These are phyloP conservation scores for Amylocarpus encephaloides DNA, from an alignment of 2,329 filamentous ascomycete species.

Conservation along the genomic window DNA sequence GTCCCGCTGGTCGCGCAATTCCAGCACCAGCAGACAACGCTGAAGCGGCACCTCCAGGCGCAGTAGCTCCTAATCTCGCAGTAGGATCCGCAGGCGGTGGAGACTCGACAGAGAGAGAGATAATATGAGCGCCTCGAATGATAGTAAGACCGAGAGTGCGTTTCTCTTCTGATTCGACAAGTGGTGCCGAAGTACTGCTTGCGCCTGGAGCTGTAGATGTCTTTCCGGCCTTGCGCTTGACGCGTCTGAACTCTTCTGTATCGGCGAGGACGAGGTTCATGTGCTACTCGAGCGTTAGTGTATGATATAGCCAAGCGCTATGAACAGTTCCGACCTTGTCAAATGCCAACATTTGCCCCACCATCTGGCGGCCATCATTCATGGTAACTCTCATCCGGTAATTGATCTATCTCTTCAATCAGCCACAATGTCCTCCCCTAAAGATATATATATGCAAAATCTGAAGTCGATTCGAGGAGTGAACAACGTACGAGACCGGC, in stretches of 20 bases:
- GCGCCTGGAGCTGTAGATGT: conserved; percentile 47
- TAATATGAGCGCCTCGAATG: conserved; percentile 87
- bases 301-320: conserved; percentile 3
- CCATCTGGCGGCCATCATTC: conserved; percentile 92
- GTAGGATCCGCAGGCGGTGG: conserved; percentile 92
- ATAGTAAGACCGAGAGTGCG: conserved; percentile 93
- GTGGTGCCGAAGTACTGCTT: conserved; percentile 54
- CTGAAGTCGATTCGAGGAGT: conserved; percentile 23
- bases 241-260: conserved; percentile 92
- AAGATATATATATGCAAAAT: conserved; percentile 28
- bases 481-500: conserved; percentile 61
- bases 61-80: conserved; percentile 74
- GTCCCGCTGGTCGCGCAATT: conserved; percentile 83
- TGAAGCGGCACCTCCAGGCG: conserved; percentile 56
- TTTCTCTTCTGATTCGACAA: conserved; percentile 91
- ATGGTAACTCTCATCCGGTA: conserved; percentile 98
- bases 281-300: conserved; percentile 52
- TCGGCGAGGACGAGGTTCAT: conserved; percentile 99
- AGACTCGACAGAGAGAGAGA: conserved; percentile 91
- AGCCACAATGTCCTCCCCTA: conserved; percentile 11
- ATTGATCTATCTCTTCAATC: conserved; percentile 66
- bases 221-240: conserved; percentile 79
- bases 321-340: conserved; percentile 65
- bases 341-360: conserved; percentile 95
- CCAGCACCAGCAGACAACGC: conserved; percentile 78